phyloP scores from a whole-genome alignment of 306 rosid genomes.

The Leucaena leucocephala region DNA sequence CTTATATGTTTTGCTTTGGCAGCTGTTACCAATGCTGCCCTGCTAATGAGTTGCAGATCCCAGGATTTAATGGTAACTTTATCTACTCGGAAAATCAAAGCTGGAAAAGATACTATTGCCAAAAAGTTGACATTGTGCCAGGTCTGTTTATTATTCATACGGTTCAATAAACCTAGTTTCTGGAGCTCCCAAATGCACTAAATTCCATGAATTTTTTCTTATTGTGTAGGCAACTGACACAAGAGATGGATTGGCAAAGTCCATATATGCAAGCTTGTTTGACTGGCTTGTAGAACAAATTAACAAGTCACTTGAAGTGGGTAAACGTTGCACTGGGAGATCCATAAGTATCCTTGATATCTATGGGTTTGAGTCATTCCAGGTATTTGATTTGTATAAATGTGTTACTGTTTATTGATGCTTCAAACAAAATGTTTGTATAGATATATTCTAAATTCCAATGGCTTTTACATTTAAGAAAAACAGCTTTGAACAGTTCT shows the following conservation, averaged over 20 bases:
- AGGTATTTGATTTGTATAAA: constrained; percentile 52
- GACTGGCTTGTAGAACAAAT: constrained; percentile 89
- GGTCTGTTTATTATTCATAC: constrained; percentile 50
- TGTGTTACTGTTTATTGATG: constrained; percentile 17
- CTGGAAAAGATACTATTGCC: constrained; percentile 61
- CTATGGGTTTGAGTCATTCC: constrained; percentile 86
- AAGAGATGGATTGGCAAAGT: constrained; percentile 86
- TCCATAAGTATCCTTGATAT: constrained; percentile 86
- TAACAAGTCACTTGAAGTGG: constrained; percentile 76
- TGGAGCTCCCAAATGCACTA: constrained; percentile 29
- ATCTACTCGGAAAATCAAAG: constrained; percentile 57
- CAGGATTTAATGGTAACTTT: constrained; percentile 64
- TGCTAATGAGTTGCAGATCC: constrained; percentile 79
- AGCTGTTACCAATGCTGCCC: constrained; percentile 73
- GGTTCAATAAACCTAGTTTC: constrained; percentile 4
- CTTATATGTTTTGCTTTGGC: constrained; percentile 38
- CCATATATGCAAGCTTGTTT: constrained; percentile 82
- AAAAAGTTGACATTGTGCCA: constrained; percentile 69
- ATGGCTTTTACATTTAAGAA: constrained; percentile 56
- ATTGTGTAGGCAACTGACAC: constrained; percentile 69
- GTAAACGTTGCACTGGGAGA: constrained; percentile 58
- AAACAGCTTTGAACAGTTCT: constrained; percentile 91
- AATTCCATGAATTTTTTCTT: constrained; percentile 3
- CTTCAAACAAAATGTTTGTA: constrained; percentile 20
- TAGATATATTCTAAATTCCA: constrained; percentile 15